Evolutionary conservation across 768 basidiomycete species (phyloP), one percentile per base, ranked within the genome.

Genomic region (Kwoniella botswanensis): DNA sequence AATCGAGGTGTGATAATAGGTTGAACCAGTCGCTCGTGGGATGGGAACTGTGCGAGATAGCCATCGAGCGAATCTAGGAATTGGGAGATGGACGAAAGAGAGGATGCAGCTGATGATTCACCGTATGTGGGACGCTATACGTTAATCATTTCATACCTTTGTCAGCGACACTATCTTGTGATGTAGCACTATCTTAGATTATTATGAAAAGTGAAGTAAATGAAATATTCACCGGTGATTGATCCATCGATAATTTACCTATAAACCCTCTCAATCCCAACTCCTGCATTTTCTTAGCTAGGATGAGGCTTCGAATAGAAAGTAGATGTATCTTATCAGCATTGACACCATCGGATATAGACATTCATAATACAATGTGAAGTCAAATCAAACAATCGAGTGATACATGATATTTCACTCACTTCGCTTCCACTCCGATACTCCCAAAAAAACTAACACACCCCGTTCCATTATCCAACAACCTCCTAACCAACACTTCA

Each of bases 181-280:
- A 26, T 26, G 4, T 26, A 26, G 3, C 4, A 26, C 26, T 26
- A 26, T 26, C 1, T 26, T 26, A 4, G 26, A 26, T 26, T 2
- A 26, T 26, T 26, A 26, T 26, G 26, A 15, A 3, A 18, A 42
- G 29, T 2, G 13, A 9, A 53, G 13, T 17, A n/a, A 58, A 29
- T 61, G 15, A 35, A 9, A 11, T 26, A 71, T 72, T 63, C 60
- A 76, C 75, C 5, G 89, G 88, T 6, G 90, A 92, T 26, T 88
- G 89, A 80, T 94, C 93, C 93, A 94, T 94, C 0, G 92, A 93
- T 12, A 96, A 85, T 80, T 95, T 96, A 18, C 93, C 94, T n/a
- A 96, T 87, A 72, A 91, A 92, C 0, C 89, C 92, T 42, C 94
- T 86, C 18, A 95, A 74, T 4, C 94, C 93, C 21, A 87, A 88